phyloP scores from a whole-genome alignment of 179 eudicot species.

The Spergularia azorica region DNA sequence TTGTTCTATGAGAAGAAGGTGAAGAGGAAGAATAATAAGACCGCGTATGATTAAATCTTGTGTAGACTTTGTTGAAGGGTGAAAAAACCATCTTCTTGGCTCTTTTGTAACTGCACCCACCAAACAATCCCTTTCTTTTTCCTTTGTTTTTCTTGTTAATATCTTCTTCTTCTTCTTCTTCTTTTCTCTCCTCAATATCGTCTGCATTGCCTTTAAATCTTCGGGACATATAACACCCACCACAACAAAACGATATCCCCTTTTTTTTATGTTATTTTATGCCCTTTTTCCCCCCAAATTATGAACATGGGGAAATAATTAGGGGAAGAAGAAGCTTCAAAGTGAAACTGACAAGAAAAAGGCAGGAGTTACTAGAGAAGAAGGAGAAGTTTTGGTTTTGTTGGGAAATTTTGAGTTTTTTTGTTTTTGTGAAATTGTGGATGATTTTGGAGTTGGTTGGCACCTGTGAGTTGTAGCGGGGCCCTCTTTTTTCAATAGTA shows the following conservation, averaged over 20 bases:
- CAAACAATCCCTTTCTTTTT: slow-evolving; percentile 14
- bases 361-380: not conserved
- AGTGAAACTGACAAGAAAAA: slow-evolving; percentile 6
- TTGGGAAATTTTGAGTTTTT: too few species aligned
- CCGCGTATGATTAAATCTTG: slow-evolving; percentile 14
- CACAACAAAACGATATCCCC: not conserved
- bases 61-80: slow-evolving; percentile 32
- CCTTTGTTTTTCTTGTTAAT: slow-evolving; percentile 4
- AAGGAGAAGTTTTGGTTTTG: not conserved
- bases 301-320: not conserved
- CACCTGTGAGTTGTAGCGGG: not conserved
- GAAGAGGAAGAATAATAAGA: slow-evolving; percentile 9
- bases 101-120: slow-evolving; percentile 31
- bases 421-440: not conserved
- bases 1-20: not conserved
- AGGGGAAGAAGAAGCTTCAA: not conserved
- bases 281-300: not conserved
- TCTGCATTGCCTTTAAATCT: slow-evolving; percentile 22
- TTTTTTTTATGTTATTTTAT: not conserved
- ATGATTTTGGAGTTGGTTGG: not conserved
- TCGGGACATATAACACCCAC: slow-evolving; percentile 35
- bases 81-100: slow-evolving; percentile 36
- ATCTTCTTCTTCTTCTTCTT: slow-evolving; percentile 13
- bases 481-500: not conserved
- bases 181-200: slow-evolving; percentile 13